Evolutionary conservation across 768 basidiomycete species (phyloP).

Genomic region (Multifurca ochricompacta): DNA sequence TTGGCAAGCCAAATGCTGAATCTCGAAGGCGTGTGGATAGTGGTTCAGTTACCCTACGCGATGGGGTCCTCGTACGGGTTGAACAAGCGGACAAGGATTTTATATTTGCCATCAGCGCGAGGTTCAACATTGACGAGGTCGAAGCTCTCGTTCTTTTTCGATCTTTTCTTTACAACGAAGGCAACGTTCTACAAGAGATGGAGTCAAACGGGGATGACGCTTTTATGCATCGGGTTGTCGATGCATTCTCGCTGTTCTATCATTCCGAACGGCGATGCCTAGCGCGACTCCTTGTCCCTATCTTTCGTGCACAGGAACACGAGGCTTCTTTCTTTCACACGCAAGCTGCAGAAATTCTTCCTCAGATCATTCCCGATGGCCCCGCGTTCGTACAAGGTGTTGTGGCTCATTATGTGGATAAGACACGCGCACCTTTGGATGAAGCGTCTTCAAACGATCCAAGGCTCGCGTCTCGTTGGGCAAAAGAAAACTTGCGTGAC

Average conservation of each 20-base stretch:
- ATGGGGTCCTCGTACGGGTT: slow-evolving; percentile 53
- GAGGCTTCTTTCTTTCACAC: slow-evolving; percentile 44
- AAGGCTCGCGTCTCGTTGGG: slow-evolving; percentile 54
- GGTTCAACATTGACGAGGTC: slow-evolving; percentile 72
- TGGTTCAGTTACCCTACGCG: slow-evolving; percentile 59
- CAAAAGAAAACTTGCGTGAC: slow-evolving; percentile 66
- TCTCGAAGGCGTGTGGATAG: slow-evolving; percentile 61
- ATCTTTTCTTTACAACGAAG: slow-evolving; percentile 73
- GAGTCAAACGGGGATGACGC: slow-evolving; percentile 36
- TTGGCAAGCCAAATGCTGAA: slow-evolving; percentile 58
- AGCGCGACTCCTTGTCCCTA: slow-evolving; percentile 60
- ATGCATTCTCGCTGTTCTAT: slow-evolving; percentile 74
- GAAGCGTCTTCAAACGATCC: slow-evolving; percentile 42
- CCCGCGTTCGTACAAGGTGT: slow-evolving; percentile 53
- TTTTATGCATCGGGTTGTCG: slow-evolving; percentile 51
- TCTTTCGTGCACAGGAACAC: slow-evolving; percentile 66
- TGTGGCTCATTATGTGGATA: slow-evolving; percentile 52
- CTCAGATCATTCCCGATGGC: slow-evolving; percentile 56
- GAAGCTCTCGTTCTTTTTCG: slow-evolving; percentile 68
- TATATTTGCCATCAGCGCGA: slow-evolving; percentile 60
- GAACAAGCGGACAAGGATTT: slow-evolving; percentile 66
- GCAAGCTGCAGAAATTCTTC: slow-evolving; percentile 47
- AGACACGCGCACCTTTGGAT: slow-evolving; percentile 43
- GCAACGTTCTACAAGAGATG: slow-evolving; percentile 24
- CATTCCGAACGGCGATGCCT: slow-evolving; percentile 70